Percentiles rank a stretch among this genome's conserved stretches.
phyloP scores from a whole-genome alignment of 1,284 basidiomycete genomes.

The Bjerkandera adusta region DNA sequence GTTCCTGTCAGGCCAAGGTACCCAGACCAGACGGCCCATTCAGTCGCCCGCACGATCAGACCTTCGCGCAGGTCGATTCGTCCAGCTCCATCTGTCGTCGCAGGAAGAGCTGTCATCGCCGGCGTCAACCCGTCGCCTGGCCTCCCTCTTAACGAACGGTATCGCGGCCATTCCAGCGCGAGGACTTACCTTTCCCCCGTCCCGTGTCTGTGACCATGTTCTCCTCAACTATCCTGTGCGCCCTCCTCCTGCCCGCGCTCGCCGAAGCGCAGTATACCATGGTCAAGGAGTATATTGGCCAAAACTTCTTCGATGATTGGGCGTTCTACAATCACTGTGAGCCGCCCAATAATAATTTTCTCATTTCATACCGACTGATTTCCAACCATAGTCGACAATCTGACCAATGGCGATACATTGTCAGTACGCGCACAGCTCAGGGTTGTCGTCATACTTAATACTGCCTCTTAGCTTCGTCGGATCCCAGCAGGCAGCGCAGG shows the following conservation, averaged over 20 bases:
- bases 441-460: not conserved
- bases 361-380: not conserved
- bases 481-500: conserved; percentile 42
- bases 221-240: not conserved
- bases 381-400: conserved; percentile 52
- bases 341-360: conserved; percentile 4
- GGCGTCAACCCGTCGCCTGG: conserved; percentile 1
- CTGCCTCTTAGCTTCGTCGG: conserved; percentile 50
- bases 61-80: not conserved
- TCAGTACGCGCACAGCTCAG: not conserved
- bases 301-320: conserved; percentile 40
- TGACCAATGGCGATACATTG: conserved; percentile 64
- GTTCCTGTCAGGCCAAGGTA: conserved; percentile 10
- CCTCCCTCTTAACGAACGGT: not conserved
- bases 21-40: not conserved
- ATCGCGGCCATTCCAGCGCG: not conserved
- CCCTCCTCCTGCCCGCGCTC: conserved; percentile 18
- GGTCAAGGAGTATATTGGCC: conserved; percentile 36
- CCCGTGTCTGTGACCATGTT: not conserved
- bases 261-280: conserved; percentile 29
- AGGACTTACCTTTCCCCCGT: not conserved
- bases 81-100: not conserved
- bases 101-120: not conserved
- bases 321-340: conserved; percentile 35
- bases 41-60: conserved; percentile 4